A percentile compares a stretch with the other conserved stretches of the same genome.
phyloP scores from a whole-genome alignment of 1,284 basidiomycete genomes.

The Cryptococcus sp. region DNA sequence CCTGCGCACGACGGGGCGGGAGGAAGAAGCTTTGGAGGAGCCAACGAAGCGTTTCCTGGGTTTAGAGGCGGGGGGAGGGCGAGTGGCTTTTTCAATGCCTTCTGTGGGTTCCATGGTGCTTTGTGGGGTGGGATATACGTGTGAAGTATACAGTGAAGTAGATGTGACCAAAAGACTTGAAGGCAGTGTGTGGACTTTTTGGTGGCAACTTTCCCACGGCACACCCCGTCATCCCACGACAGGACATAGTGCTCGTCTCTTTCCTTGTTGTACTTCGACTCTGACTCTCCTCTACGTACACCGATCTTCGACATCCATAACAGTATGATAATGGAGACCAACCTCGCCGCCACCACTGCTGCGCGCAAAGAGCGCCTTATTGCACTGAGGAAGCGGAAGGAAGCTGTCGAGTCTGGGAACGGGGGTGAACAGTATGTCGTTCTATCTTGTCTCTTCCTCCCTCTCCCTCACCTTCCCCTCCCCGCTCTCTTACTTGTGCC shows the following conservation, averaged over 20 bases:
- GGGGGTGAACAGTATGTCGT: conserved; percentile 28
- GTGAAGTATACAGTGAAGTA: not conserved
- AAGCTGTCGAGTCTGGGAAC: conserved; percentile 50
- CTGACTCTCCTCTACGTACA: not conserved
- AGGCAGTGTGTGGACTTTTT: conserved; percentile 1
- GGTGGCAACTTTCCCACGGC: conserved; percentile 34
- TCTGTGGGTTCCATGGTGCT: conserved; percentile 8
- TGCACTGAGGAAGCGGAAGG: conserved; percentile 74
- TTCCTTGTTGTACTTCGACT: not conserved
- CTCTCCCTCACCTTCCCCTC: not conserved
- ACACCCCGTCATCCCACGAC: not conserved
- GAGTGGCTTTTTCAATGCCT: conserved; percentile 30
- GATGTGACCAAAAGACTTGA: not conserved
- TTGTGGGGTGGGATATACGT: not conserved
- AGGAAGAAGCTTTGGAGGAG: conserved; percentile 19
- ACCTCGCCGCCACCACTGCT: conserved; percentile 76
- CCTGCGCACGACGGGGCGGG: conserved; percentile 24
- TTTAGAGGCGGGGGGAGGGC: conserved; percentile 19
- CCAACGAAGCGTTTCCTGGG: conserved; percentile 47
- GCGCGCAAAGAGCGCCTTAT: conserved; percentile 80
- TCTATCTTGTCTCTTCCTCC: not conserved
- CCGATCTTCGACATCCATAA: not conserved
- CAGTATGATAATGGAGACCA: conserved; percentile 56
- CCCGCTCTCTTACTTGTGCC: conserved; percentile 1
- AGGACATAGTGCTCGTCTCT: not conserved